These are phyloP conservation scores for Apodospora peruviana DNA, from an alignment of 495 filamentous ascomycete species.

Conservation along the genomic window DNA sequence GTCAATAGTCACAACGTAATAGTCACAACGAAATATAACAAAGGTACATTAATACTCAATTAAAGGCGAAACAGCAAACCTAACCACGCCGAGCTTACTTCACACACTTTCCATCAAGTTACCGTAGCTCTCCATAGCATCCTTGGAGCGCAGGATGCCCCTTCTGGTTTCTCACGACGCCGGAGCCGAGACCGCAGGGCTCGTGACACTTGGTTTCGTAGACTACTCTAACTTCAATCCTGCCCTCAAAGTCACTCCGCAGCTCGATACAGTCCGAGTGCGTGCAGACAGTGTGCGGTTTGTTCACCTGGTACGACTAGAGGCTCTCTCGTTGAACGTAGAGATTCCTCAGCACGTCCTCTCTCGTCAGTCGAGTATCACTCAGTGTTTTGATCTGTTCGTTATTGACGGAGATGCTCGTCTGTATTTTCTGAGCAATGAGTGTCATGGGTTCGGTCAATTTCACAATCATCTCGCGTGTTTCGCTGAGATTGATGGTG, in stretches of 20 bases:
- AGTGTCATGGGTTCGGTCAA: slow-evolving; percentile 33
- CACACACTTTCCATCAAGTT: too few species aligned
- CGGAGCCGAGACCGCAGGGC: slow-evolving; percentile 1
- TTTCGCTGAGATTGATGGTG: slow-evolving; percentile 35
- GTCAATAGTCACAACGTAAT: too few species aligned
- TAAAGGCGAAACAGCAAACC: too few species aligned
- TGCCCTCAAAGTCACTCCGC: slow-evolving; percentile 4
- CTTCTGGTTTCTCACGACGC: slow-evolving; percentile 8
- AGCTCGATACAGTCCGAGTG: slow-evolving; percentile 10
- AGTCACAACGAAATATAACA: too few species aligned
- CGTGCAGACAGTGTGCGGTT: slow-evolving; percentile 9
- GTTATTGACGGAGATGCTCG: slow-evolving; percentile 24
- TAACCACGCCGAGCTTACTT: too few species aligned
- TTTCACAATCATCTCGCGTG: slow-evolving; percentile 27
- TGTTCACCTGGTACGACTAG: slow-evolving; percentile 6
- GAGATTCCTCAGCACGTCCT: slow-evolving; percentile 18
- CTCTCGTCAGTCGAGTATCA: slow-evolving; percentile 15
- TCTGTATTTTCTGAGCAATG: slow-evolving; percentile 29
- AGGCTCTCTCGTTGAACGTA: slow-evolving; percentile 10
- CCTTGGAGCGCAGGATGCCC: background rate
- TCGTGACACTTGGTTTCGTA: slow-evolving; percentile 13
- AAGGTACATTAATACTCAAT: too few species aligned
- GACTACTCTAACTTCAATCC: slow-evolving; percentile 4
- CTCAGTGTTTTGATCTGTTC: slow-evolving; percentile 18
- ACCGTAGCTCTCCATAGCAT: too few species aligned